Percentiles rank a stretch among this genome's conserved stretches.
Conservation (phyloP, 148 eudicot species). For the Vaccinium corymbosum region DNA sequence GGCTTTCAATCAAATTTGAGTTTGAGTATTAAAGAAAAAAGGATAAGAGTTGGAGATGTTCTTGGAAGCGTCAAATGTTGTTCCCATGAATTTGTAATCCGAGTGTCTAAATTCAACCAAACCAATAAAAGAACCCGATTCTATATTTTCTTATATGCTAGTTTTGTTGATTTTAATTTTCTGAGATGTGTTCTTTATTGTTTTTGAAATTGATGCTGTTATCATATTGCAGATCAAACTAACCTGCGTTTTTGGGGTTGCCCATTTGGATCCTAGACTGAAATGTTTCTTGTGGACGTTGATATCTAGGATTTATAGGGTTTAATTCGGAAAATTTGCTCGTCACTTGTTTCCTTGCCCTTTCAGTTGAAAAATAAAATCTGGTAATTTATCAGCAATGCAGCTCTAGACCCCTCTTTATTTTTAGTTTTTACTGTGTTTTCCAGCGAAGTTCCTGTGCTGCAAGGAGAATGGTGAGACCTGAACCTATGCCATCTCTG, state of each 20-base stretch:
- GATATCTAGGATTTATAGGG: not conserved
- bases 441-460: constrained; percentile 50
- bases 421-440: constrained; percentile 16
- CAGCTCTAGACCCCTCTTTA: not conserved
- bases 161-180: not conserved
- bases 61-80: not conserved
- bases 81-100: too few relatives aligned
- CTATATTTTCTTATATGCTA: too few relatives aligned
- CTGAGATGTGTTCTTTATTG: not conserved
- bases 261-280: not conserved
- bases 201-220: not conserved
- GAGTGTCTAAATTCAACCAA: too few relatives aligned
- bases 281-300: not conserved
- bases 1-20: not conserved
- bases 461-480: constrained; percentile 58
- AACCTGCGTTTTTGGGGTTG: not conserved
- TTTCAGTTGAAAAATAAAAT: not conserved
- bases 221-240: not conserved
- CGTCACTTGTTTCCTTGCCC: not conserved
- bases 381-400: not conserved
- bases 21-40: too few relatives aligned
- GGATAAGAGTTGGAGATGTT: too few relatives aligned
- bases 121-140: too few relatives aligned
- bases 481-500: constrained; percentile 48
- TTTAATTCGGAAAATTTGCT: not conserved